These are phyloP conservation scores for Pulveroboletus sp. DNA, from an alignment of 768 basidiomycete genomes.

Conservation along the genomic window DNA sequence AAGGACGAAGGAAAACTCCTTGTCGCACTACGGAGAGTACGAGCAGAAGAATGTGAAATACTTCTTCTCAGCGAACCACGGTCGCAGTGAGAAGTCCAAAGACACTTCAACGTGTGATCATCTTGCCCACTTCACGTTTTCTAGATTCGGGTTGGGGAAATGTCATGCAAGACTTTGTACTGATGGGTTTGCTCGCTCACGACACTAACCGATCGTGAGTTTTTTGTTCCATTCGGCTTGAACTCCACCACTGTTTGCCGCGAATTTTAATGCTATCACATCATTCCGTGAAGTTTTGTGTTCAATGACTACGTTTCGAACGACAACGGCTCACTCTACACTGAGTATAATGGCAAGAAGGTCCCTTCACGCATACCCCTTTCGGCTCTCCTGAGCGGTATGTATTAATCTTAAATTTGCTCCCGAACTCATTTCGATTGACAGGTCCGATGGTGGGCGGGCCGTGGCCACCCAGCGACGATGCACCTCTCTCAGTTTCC, in stretches of 20 bases:
- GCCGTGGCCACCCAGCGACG: slow-evolving; percentile 31
- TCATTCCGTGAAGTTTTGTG: slow-evolving; percentile 31
- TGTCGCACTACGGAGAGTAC: slow-evolving; percentile 41
- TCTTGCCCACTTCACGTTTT: not conserved
- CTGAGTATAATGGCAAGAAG: slow-evolving; percentile 33
- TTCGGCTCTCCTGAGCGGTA: slow-evolving; percentile 39
- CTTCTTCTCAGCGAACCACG: slow-evolving; percentile 47
- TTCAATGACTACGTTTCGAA: slow-evolving; percentile 45
- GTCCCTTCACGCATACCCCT: slow-evolving; percentile 41
- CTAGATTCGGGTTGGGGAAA: slow-evolving; percentile 40
- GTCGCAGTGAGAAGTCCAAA: slow-evolving; percentile 28
- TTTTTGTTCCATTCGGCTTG: not conserved
- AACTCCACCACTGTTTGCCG: not conserved
- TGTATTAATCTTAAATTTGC: not conserved
- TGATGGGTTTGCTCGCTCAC: slow-evolving; percentile 36
- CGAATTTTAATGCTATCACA: slow-evolving; percentile 3
- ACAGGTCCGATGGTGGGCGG: slow-evolving; percentile 42
- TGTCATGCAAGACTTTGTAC: slow-evolving; percentile 38
- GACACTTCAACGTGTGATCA: not conserved
- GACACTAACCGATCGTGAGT: slow-evolving; percentile 34
- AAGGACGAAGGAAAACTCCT: slow-evolving; percentile 34
- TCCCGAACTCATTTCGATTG: not conserved
- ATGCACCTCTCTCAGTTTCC: slow-evolving; percentile 33
- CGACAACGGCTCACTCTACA: slow-evolving; percentile 31
- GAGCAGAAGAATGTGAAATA: slow-evolving; percentile 37